Evolutionary conservation across 2,329 filamentous ascomycete species (phyloP).

Genomic region (Botrytis tulipae): DNA sequence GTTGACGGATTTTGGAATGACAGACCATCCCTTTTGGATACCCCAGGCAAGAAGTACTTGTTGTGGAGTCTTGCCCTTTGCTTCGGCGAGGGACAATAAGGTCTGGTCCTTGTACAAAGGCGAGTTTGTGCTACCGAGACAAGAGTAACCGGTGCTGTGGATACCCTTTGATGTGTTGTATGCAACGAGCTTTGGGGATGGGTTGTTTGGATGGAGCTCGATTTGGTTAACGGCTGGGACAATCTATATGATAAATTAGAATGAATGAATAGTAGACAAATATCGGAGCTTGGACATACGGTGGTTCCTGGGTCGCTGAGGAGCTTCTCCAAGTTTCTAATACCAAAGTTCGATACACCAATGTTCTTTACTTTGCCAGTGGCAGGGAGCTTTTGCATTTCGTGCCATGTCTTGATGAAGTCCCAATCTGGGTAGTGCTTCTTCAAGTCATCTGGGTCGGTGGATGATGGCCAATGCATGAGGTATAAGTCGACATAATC

Average conservation of each 20-base stretch:
- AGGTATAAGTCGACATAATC: conserved; percentile 70
- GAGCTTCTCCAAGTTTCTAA: conserved; percentile 75
- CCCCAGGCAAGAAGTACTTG: conserved; percentile 81
- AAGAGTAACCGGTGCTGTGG: conserved; percentile 72
- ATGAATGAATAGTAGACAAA: background rate
- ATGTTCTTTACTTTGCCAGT: conserved; percentile 76
- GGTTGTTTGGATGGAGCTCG: conserved; percentile 78
- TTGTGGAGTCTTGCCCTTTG: conserved; percentile 67
- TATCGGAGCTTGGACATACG: conserved; percentile 41
- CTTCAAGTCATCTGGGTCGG: conserved; percentile 54
- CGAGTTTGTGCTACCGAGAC: conserved; percentile 69
- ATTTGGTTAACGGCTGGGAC: conserved; percentile 75
- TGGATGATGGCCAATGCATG: conserved; percentile 70
- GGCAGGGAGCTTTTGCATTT: conserved; percentile 66
- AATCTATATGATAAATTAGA: conserved; percentile 41
- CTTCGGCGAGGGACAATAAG: conserved; percentile 60
- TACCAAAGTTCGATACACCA: conserved; percentile 83
- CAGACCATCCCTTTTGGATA: conserved; percentile 74
- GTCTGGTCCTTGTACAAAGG: conserved; percentile 66
- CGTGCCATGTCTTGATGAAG: conserved; percentile 75
- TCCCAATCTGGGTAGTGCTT: conserved; percentile 77
- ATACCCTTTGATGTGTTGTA: conserved; percentile 73
- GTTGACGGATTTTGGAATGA: conserved; percentile 83
- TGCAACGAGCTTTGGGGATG: conserved; percentile 73
- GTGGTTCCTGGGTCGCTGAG: conserved; percentile 64